A percentile compares a stretch with the other conserved stretches of the same genome.
These are phyloP conservation scores for Ceriops tagal DNA, from an alignment of 345 rosid genomes.

Conservation along the genomic window DNA sequence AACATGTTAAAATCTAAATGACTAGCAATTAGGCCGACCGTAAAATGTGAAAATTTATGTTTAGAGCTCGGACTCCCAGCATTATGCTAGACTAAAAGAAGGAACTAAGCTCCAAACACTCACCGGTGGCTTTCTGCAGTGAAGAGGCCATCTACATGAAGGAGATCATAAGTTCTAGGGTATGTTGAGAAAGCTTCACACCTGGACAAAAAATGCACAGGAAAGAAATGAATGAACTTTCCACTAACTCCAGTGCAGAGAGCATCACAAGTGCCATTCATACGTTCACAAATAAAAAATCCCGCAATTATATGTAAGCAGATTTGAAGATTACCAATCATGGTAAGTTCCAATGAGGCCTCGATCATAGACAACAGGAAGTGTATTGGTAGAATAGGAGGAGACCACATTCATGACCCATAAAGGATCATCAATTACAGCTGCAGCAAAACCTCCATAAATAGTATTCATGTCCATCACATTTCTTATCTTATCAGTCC, in stretches of 20 bases:
- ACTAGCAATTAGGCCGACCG: neutral
- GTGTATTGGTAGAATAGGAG: constrained; percentile 73
- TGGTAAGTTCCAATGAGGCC: constrained; percentile 95
- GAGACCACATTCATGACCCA: constrained; percentile 98
- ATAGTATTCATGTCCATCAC: constrained; percentile 99
- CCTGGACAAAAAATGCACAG: constrained; percentile 40
- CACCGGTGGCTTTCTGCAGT: constrained; percentile 93
- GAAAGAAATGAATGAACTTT: constrained; percentile 4
- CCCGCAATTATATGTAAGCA: constrained; percentile 1
- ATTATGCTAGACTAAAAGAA: neutral
- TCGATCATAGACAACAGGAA: constrained; percentile 80
- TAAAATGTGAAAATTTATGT: neutral
- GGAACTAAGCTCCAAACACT: constrained; percentile 2
- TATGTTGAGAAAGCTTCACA: constrained; percentile 97
- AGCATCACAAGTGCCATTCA: no score
- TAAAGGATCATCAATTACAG: constrained; percentile 64
- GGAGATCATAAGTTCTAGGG: constrained; percentile 94
- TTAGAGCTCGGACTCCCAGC: neutral
- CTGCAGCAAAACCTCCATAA: constrained; percentile 90
- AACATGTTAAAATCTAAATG: neutral
- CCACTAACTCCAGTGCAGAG: no score
- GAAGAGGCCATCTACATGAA: constrained; percentile 84
- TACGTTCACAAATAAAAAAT: no score
- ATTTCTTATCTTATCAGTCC: constrained; percentile 78
- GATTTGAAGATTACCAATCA: constrained; percentile 59